Base-by-base conservation (phyloP, 2,329 filamentous ascomycete genomes). In the Calonectria pauciramosa region DNA sequence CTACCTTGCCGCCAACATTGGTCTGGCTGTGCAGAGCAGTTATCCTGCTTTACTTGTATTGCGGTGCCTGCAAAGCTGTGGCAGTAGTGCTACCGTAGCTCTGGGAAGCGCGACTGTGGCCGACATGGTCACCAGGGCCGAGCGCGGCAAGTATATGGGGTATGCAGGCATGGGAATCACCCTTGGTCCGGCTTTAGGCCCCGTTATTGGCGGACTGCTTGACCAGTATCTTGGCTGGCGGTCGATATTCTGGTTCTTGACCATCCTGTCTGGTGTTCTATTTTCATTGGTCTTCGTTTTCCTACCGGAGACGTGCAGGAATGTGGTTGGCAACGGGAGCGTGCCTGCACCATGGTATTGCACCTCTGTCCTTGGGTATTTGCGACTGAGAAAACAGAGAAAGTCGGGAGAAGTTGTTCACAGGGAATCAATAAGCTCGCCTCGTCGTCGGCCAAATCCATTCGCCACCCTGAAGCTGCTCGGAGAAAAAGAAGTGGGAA, bases 1-100 rank as follows among this genome's bases (percentile, higher is more conserved):
- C 16, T 90, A 89, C 72, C 83, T 89, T 4, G 72, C 84, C 36
- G 83, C 88, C 10, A 89, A 89, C 70, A 82, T 90, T 30, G 85
- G 82, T 0, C 82, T 90, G 16, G 87, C 83, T 4, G 83, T 89
- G 11, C 85, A 84, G 11, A 82, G 83, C 2, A 87, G 84, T 60
- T 89, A 88, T 75, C 80, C 82, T 0, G 78, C 85, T 13, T 82
- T 90, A 51, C 81, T 90, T 72, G 80, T 86, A 14, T 86, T 90
- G 52, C 84, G 89, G 36, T 86, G 83, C 4, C 63, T 90, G 9
- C 89, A 90, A 79, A 86, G 86, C 23, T 85, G 85, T 13, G 88
- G 88, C 11, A 87, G 86, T 76, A 85, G 87, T 8, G 86, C 86
- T 0, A 88, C 67, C 16, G 65, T 71, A 36, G 72, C 74, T 5